phyloP scores from a whole-genome alignment of 2,329 filamentous ascomycete species.

The Didymella glomerata region DNA sequence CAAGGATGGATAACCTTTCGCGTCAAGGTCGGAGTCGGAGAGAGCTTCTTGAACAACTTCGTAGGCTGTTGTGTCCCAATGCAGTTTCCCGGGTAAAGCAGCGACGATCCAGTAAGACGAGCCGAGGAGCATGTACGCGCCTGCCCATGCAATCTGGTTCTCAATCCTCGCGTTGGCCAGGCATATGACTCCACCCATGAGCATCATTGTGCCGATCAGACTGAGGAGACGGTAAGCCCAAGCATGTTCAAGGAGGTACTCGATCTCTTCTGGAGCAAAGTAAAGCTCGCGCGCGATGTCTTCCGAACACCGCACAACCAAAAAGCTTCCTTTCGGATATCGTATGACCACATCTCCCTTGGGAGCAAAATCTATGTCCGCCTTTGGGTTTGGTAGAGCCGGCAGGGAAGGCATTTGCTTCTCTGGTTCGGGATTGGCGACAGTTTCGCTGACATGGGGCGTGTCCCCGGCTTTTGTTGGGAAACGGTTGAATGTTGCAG shows the following conservation, averaged over 20 bases:
- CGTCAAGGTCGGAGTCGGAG: constrained; percentile 34
- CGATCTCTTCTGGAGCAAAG: constrained; percentile 61
- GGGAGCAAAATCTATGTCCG: too few relatives aligned
- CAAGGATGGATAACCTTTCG: constrained; percentile 27
- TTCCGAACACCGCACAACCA: constrained; percentile 60
- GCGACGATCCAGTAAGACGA: constrained; percentile 62
- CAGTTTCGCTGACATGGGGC: too few relatives aligned
- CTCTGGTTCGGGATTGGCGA: constrained; percentile 13
- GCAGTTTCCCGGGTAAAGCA: constrained; percentile 55
- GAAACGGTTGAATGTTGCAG: too few relatives aligned
- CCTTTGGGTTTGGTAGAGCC: too few relatives aligned
- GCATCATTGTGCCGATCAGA: constrained; percentile 60
- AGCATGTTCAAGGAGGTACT: constrained; percentile 55
- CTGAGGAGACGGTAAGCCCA: constrained; percentile 57
- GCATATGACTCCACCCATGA: constrained; percentile 62
- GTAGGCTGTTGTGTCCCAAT: constrained; percentile 60
- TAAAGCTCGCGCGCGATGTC: constrained; percentile 61
- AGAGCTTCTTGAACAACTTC: constrained; percentile 50
- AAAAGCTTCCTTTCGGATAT: constrained; percentile 61
- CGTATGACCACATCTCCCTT: constrained; percentile 59
- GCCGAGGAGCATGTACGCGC: constrained; percentile 60
- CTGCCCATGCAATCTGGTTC: constrained; percentile 60
- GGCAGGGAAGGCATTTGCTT: not conserved
- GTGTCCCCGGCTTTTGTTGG: too few relatives aligned
- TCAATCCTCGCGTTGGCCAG: constrained; percentile 60